Evolutionary conservation across 2,329 filamentous ascomycete genomes (phyloP), one percentile per base, ranked within the genome.

Genomic region (Lecanicillium sp.): DNA sequence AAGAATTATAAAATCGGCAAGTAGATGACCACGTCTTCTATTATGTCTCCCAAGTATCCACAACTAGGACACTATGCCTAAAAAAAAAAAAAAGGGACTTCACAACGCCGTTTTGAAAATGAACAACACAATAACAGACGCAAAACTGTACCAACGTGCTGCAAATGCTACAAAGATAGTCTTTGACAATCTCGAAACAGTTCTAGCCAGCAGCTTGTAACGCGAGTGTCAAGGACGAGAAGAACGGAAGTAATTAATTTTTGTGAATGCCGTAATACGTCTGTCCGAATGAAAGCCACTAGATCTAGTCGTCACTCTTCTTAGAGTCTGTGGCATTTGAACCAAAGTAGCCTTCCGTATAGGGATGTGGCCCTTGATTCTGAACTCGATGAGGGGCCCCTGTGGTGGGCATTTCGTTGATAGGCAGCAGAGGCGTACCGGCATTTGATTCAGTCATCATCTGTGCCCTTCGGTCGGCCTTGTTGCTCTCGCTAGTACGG

Each of bases 401-500:
- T 42, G 47, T 48, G 58, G 37, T 55, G 58, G 35, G 50, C 57
- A 35, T 53, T 59, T 43, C 42, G 48, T 65, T 70, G 20, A 89
- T 63, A 1, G 87, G 88, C 19, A 94, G 65, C 13, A 94, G 59
- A 2, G 80, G 68, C 9, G 54, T 46, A 11, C 46, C 43, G n/a
- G 48, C 50, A 12, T 51, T 48, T 8, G 47, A 48, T 33, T 63
- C 53, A 9, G 58, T 63, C 53, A 86, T 75, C 51, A 80, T 75
- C 48, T 83, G 80, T 4, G 85, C 87, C 47, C 82, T 81, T 49
- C 83, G 80, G 56, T 96, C 89, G 25, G 86, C 88, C 57, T 89
- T 89, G 53, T 86, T 87, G 49, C 83, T 83, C 55, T 94, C 83
- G 53, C 80, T 89, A 14, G 87, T 94, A 43, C 92, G 81, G 60